Evolutionary conservation across 352 stramenopile genomes (phyloP).

Genomic region (Elongisporangium anandrum): DNA sequence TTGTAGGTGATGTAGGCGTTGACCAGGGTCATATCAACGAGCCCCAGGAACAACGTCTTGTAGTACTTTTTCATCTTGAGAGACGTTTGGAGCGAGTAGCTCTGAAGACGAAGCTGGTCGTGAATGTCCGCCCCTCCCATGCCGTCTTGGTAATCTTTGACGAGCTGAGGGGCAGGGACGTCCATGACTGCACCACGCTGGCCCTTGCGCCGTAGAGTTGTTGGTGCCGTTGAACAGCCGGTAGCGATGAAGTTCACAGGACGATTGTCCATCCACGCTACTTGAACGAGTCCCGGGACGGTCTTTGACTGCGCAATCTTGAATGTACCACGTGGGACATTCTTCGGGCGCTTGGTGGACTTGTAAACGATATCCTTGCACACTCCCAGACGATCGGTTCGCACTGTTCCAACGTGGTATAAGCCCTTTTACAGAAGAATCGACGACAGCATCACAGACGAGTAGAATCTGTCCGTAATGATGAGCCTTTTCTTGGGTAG

Average conservation of each 20-base stretch:
- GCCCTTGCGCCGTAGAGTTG: too few species aligned
- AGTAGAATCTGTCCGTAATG: constrained; percentile 1
- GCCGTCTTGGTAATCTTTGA: constrained; percentile 13
- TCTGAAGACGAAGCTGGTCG: constrained; percentile 17
- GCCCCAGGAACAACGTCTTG: constrained; percentile 14
- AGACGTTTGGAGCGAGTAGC: constrained; percentile 6
- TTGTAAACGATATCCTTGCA: constrained; percentile 11
- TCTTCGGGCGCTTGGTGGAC: constrained; percentile 8
- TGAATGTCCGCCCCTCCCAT: constrained; percentile 18
- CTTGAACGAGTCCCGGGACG: too few species aligned
- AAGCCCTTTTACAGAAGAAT: constrained; percentile 8
- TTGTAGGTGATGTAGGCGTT: constrained; percentile 14
- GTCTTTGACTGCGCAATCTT: too few species aligned
- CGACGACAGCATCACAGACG: constrained; percentile 5
- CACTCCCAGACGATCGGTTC: constrained; percentile 8
- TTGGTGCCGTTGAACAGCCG: too few species aligned
- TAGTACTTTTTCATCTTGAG: constrained; percentile 14
- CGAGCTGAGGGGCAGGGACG: constrained; percentile 5
- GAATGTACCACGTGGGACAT: constrained; percentile 4
- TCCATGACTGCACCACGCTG: not conserved
- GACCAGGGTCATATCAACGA: constrained; percentile 12
- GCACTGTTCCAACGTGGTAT: constrained; percentile 12
- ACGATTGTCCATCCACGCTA: too few species aligned
- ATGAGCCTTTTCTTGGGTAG: not conserved
- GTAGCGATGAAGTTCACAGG: too few species aligned